Evolutionary conservation across 2,329 filamentous ascomycete species (phyloP).

Genomic region (Pseudogymnoascus sp.): DNA sequence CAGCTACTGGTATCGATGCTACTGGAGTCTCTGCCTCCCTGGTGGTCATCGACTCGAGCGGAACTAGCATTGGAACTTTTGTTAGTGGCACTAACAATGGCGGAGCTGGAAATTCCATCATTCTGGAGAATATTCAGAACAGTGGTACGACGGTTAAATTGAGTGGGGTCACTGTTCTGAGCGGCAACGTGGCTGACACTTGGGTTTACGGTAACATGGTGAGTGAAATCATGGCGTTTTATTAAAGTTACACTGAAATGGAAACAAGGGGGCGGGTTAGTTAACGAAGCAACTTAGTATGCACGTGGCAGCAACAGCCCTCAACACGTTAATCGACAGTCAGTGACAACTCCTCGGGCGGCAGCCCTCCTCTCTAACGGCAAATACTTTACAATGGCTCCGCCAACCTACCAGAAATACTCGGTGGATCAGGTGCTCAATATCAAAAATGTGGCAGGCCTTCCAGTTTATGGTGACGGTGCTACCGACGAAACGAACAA

Average conservation of each 20-base stretch:
- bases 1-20: too few relatives aligned
- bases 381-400: too few relatives aligned
- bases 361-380: too few relatives aligned
- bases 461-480: conserved; percentile 15
- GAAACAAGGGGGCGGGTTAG: too few relatives aligned
- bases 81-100: not conserved
- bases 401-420: conserved; percentile 39
- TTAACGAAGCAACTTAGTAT: too few relatives aligned
- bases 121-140: conserved; percentile 13
- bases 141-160: conserved; percentile 1
- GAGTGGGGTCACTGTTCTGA: not conserved
- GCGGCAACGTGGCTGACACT: too few relatives aligned
- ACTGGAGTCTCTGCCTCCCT: conserved; percentile 19
- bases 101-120: not conserved
- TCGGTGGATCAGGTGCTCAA: conserved; percentile 38
- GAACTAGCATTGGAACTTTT: not conserved
- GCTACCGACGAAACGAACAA: conserved; percentile 15
- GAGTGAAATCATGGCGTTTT: too few relatives aligned
- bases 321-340: too few relatives aligned
- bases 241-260: too few relatives aligned
- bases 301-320: too few relatives aligned
- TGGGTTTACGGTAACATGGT: too few relatives aligned
- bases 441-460: conserved; percentile 36
- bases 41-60: conserved; percentile 1
- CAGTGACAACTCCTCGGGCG: too few relatives aligned